Evolutionary conservation across 495 filamentous ascomycete species (phyloP).

Genomic region (Penicillium waksmanii): DNA sequence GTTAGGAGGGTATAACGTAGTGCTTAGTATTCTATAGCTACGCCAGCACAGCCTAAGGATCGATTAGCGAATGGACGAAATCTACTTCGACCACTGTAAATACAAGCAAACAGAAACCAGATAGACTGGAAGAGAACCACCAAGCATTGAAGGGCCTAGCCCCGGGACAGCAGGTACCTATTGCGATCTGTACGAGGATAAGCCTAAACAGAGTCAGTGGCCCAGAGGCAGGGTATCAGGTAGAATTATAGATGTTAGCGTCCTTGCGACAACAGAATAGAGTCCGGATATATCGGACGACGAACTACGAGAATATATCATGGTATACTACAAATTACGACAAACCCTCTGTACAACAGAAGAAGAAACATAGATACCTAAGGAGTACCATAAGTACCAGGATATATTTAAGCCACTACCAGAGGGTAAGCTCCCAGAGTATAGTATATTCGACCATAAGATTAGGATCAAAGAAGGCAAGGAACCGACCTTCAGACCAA

Average conservation of each 20-base stretch:
- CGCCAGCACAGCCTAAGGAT: background rate
- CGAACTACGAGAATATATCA: background rate
- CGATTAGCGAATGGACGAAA: no score
- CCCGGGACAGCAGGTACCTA: background rate
- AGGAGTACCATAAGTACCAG: conserved; percentile 8
- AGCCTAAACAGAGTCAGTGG: background rate
- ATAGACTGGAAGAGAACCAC: background rate
- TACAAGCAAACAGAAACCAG: background rate
- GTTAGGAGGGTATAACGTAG: background rate
- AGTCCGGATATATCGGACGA: background rate
- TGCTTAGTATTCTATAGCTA: background rate
- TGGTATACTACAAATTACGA: background rate
- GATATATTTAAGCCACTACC: conserved; percentile 8
- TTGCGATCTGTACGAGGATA: background rate
- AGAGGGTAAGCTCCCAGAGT: conserved; percentile 2
- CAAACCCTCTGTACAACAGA: background rate
- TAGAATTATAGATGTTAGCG: background rate
- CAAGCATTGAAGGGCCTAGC: background rate
- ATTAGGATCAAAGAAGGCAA: background rate
- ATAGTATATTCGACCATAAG: background rate
- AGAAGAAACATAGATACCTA: conserved; percentile 8
- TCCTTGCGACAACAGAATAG: background rate
- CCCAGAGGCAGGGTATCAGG: background rate
- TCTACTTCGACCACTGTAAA: no score
- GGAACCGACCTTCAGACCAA: background rate